Conservation (phyloP, 2,329 filamentous ascomycete species). For the Alternaria conjuncta region DNA sequence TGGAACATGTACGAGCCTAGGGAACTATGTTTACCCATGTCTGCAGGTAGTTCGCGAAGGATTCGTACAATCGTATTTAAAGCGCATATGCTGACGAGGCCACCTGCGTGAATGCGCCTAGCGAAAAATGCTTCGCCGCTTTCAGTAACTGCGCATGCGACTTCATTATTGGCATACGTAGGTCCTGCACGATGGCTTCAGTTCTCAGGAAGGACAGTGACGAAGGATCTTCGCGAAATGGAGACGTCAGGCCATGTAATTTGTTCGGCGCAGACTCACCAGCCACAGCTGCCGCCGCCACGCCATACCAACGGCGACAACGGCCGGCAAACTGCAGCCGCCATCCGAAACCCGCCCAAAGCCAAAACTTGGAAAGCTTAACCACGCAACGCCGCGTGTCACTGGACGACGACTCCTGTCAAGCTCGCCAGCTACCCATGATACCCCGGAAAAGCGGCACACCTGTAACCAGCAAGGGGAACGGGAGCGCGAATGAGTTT, state of each 20-base stretch:
- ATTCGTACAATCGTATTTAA: not conserved
- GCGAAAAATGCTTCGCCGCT: not conserved
- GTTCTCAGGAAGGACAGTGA: not conserved
- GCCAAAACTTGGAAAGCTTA: constrained; percentile 17
- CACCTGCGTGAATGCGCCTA: not conserved
- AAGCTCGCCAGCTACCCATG: constrained; percentile 4
- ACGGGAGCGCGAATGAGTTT: not conserved
- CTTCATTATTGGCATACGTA: not conserved
- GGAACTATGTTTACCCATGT: not conserved
- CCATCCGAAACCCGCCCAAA: not conserved
- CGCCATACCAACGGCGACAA: not conserved
- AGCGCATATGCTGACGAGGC: constrained; percentile 15
- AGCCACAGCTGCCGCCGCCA: not conserved
- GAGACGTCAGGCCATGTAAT: not conserved
- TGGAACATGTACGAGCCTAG: not conserved
- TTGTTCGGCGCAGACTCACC: not conserved
- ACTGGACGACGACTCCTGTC: constrained; percentile 11
- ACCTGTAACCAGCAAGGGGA: not conserved
- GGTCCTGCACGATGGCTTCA: not conserved
- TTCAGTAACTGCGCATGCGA: constrained; percentile 12
- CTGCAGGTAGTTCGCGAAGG: not conserved
- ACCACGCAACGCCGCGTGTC: constrained; percentile 20
- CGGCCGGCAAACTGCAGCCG: not conserved
- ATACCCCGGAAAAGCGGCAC: not conserved
- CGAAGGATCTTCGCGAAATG: not conserved